Evolutionary conservation across 805 yeast species (phyloP).

Genomic region (Myxozyma neglecta): DNA sequence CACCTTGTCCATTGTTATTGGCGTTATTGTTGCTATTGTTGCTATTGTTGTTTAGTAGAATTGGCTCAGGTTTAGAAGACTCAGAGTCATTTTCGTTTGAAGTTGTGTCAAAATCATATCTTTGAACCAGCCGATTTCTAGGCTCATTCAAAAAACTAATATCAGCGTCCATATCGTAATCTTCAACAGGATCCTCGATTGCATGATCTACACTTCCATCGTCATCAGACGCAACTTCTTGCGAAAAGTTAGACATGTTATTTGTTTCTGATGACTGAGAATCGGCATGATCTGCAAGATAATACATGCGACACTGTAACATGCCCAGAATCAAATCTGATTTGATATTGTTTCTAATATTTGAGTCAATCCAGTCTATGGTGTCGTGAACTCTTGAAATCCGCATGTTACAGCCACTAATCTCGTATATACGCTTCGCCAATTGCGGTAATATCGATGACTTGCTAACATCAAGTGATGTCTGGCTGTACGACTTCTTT

Average conservation of each 20-base stretch:
- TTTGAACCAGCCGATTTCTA: conserved; percentile 7
- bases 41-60: too few relatives aligned
- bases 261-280: neutral
- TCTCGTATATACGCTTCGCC: conserved; percentile 21
- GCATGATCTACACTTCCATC: conserved; percentile 4
- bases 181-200: conserved; percentile 1
- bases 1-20: neutral
- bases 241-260: neutral
- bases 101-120: conserved; percentile 2
- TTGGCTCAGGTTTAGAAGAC: neutral
- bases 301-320: conserved; percentile 22
- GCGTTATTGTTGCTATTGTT: neutral
- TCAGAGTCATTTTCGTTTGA: neutral
- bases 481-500: neutral
- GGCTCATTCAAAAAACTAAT: conserved; percentile 13
- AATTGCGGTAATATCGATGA: conserved; percentile 19
- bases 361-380: conserved; percentile 22
- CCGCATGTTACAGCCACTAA: conserved; percentile 14
- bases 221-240: neutral
- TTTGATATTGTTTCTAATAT: conserved; percentile 15
- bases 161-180: conserved; percentile 7
- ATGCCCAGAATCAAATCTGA: conserved; percentile 15
- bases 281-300: conserved; percentile 7
- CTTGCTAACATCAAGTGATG: neutral
- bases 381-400: conserved; percentile 14